A percentile compares a stretch with the other conserved stretches of the same genome.
These are phyloP conservation scores for Eucalyptus decipiens DNA, from an alignment of 345 rosid genomes.

Conservation along the genomic window DNA sequence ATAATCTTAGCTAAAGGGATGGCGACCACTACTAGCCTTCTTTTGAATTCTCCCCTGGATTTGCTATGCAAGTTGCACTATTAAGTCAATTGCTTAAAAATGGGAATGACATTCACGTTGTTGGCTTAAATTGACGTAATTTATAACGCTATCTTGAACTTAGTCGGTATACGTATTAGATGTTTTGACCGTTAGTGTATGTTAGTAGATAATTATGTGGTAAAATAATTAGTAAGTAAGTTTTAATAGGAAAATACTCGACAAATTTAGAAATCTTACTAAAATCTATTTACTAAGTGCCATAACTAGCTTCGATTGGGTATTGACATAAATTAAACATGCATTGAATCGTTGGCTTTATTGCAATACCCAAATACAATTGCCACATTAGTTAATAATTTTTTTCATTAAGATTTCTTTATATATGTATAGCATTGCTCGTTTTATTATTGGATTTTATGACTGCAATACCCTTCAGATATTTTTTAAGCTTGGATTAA, in stretches of 20 bases:
- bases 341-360: background rate
- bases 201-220: background rate
- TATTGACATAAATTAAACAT: background rate
- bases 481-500: background rate
- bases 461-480: background rate
- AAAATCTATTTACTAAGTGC: background rate
- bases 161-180: background rate
- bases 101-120: background rate
- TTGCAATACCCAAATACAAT: background rate
- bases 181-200: background rate
- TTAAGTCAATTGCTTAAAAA: background rate
- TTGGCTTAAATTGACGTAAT: background rate
- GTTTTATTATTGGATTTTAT: background rate
- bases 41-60: background rate
- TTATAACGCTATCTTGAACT: background rate
- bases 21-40: background rate
- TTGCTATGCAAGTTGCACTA: background rate
- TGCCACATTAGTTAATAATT: background rate
- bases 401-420: no score
- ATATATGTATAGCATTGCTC: background rate
- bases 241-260: background rate
- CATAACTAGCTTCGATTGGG: background rate
- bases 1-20: background rate
- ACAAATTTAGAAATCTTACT: background rate
- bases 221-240: background rate